Base-by-base conservation (phyloP, 2,329 filamentous ascomycete species). In the Colletotrichum sp. region DNA sequence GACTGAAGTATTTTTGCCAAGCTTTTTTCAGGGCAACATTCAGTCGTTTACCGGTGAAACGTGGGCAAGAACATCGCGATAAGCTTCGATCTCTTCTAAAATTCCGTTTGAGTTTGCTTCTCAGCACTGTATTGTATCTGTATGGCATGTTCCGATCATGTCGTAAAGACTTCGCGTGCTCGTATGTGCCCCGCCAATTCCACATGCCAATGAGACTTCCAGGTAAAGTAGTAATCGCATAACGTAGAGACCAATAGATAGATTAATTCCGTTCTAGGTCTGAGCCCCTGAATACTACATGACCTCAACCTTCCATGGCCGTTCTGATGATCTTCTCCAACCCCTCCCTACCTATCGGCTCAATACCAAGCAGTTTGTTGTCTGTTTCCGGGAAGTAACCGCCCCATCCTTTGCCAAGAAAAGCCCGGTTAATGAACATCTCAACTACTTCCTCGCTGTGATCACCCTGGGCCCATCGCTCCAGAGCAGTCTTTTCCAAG, bases 401-500 rank as follows among this genome's bases (percentile, higher is more conserved):
- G 11, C 51, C 62, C 69, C 55, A 66, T 11, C 51, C 69, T 29
- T 47, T 70, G 54, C 62, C 69, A 15, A 70, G 55, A 21, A 70
- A 70, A 18, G 69, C 69, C 6, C 69, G 62, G 36, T 70, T 66
- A 27, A 70, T 70, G 24, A 70, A 70, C 62, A 66, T 70, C 31
- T 66, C 69, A 24, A 66, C 69, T 13, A 70, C 69, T 38, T 70
- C 62, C 36, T 70, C 69, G 18, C 62, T 70, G 29, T 70, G 62
- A 13, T 70, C 62, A 15, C 69, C 69, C 36, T 59, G 27, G 4
- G 16, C 55, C 69, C 69, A 70, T 33, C 62, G 31, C 5, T 66
- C 62, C n/a, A 27, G 69, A 2, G 62, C 69, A 21, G 55, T 66
- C 69, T 66, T 70, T 27, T 70, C 62, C 8, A 70, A 29, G 21